Evolutionary conservation across 345 rosid species (phyloP).

Genomic region (Salix exigua): DNA sequence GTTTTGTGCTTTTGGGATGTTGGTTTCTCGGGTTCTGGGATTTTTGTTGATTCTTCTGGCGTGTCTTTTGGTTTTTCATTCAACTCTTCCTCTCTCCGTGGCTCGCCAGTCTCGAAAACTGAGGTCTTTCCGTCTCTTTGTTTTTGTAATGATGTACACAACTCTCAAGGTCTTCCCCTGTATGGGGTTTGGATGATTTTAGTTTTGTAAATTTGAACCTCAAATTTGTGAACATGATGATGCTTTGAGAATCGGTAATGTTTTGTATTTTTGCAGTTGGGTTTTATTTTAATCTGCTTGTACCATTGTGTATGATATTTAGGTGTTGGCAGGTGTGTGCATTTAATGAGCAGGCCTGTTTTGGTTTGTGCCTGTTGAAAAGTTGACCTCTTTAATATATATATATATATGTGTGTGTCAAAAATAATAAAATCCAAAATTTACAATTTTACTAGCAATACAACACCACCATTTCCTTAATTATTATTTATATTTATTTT

Average conservation of each 20-base stretch:
- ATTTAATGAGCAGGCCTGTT: constrained; percentile 11
- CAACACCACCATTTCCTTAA: no score
- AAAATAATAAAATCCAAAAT: no score
- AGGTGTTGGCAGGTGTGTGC: constrained; percentile 10
- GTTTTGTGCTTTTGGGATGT: constrained; percentile 5
- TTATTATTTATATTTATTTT: no score
- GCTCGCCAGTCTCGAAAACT: not conserved
- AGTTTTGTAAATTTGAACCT: not conserved
- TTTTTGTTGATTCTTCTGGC: not conserved
- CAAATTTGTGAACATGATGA: constrained; percentile 1
- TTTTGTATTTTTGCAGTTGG: not conserved
- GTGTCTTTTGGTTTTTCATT: not conserved
- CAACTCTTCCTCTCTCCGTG: not conserved
- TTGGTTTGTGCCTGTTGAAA: not conserved
- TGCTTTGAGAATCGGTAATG: not conserved
- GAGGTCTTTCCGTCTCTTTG: not conserved
- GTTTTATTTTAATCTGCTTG: not conserved
- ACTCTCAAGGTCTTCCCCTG: not conserved
- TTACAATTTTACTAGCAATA: no score
- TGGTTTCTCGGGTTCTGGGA: not conserved
- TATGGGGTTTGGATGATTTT: not conserved
- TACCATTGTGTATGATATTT: not conserved
- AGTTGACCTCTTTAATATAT: not conserved
- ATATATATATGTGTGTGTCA: no score
- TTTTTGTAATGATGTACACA: not conserved